Percentiles rank a stretch among this genome's conserved stretches.
Evolutionary conservation across 768 basidiomycete genomes (phyloP).

Genomic region (Psilocybe cubensis): DNA sequence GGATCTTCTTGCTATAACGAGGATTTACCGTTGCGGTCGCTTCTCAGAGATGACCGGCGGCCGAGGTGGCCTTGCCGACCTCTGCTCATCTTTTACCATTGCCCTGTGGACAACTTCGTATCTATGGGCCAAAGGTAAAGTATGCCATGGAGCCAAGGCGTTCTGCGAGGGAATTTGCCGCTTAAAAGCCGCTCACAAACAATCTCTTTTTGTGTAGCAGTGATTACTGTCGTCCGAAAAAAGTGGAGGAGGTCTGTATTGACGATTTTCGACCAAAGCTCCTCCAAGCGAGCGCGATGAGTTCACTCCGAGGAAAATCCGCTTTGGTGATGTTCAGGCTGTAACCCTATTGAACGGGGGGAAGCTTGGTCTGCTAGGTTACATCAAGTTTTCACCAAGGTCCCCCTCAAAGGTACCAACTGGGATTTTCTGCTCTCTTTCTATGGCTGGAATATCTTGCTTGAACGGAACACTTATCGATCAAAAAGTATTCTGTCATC

Average conservation of each 20-base stretch:
- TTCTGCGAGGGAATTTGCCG: background rate
- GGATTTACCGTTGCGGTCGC: background rate
- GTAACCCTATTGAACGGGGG: too few relatives aligned
- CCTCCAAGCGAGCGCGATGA: background rate
- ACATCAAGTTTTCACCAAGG: too few relatives aligned
- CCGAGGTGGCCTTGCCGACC: background rate
- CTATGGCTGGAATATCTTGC: too few relatives aligned
- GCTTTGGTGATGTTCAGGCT: background rate
- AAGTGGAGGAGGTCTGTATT: background rate
- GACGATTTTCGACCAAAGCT: background rate
- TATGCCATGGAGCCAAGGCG: background rate
- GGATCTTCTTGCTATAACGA: too few relatives aligned
- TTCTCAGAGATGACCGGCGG: background rate
- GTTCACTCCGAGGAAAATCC: background rate
- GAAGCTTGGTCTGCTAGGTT: too few relatives aligned
- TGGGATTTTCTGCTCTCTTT: too few relatives aligned
- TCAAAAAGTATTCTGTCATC: too few relatives aligned
- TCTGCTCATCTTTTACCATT: background rate
- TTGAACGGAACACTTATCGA: too few relatives aligned
- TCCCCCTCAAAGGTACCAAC: too few relatives aligned
- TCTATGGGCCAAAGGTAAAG: background rate
- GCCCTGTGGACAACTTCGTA: background rate
- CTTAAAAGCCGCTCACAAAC: background rate
- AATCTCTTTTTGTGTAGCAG: background rate
- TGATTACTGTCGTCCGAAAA: background rate